Evolutionary conservation across 1,284 basidiomycete genomes (phyloP), one percentile per base, ranked within the genome.

Genomic region (Rhodotorula mucilaginosa): DNA sequence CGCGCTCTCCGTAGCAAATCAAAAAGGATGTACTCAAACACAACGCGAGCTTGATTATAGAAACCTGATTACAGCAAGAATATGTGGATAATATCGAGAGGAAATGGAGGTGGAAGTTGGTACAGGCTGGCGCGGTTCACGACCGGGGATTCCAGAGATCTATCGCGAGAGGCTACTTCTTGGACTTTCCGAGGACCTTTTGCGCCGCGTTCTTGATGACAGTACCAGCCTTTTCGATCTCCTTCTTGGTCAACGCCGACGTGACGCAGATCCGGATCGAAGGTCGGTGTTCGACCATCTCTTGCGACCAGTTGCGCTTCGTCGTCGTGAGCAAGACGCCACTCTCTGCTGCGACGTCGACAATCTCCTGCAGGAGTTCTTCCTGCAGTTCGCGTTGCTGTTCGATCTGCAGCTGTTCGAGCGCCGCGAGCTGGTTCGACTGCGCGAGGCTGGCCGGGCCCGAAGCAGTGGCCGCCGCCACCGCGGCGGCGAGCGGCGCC

Each of bases 191-290:
- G 13, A 82, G 69, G 18, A 93, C 87, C 84, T 93, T 93, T 64
- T 87, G 83, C 54, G 93, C 83, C 51, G 89, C 89, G 44, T 85
- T 84, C 83, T 90, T 93, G 71, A 97, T 81, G 39, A 90, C 86
- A 46, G 83, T 83, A 26, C 89, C 88, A 2, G 93, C 91, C 84
- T 93, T 94, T 83, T 97, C 93, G 68, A 89, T 88, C 78, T 99
- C 97, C 83, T 95, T 96, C 84, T 86, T 90, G 44, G 87, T 88
- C 76, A 97, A 82, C 16, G 88, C 92, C 18, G 88, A 86, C 5
- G 87, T 89, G 74, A 96, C 83, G 31, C 89, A 89, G n/a, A 98
- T 83, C 69, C 92, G 87, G 74, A 99, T 88, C 79, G 89, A 91
- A n/a, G 96, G 93, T 62, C 89, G 85, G 18, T 88, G 85, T 79